Evolutionary conservation across 345 rosid species (phyloP), one percentile per base, ranked within the genome.

Genomic region (Nasturtium officinale): DNA sequence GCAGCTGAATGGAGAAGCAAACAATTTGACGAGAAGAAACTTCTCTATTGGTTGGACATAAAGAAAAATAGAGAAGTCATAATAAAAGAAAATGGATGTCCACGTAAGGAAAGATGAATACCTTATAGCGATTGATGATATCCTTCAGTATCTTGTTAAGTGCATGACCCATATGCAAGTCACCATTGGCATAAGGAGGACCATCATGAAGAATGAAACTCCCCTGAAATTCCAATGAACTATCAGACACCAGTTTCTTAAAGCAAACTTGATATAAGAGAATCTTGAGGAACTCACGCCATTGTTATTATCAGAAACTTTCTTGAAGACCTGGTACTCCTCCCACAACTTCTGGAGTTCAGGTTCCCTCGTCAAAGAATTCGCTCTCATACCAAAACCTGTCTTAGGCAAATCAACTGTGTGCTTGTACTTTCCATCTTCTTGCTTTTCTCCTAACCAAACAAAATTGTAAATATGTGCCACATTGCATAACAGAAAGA

Each of bases 101-200:
- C 10, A 45, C 53, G 52, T 46, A 25, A 26, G 42, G 61, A 45
- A 67, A 56, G 58, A 61, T 65, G 21, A 64, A 61, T 78, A 90
- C 98, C 89, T 94, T 94, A 63, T 88, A 94, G 23, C 97, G 97
- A 69, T 91, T 94, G 77, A 91, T 91, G 69, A 94, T 88, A 78
- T 94, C 97, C 83, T 94, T 94, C 82, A 91, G 80, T 72, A 94
- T 94, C 85, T 94, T 94, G 82, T 94, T 94, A 51, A 91, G 83
- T 56, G 98, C 98, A 83, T 94, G 98, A 30, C 98, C 97, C 85
- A 91, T 89, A 61, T 94, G 98, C 11, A 91, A 82, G 45, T 89
- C 87, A 56, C 97, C 98, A 64, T 94, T 94, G 77, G 98, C 98
- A 77, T 94, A 94, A 50, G 97, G 97, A 67, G 98, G 98, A 51